These are phyloP conservation scores for Kurtzmaniella natalensis DNA, from an alignment of 1,139 yeast species.

Conservation along the genomic window DNA sequence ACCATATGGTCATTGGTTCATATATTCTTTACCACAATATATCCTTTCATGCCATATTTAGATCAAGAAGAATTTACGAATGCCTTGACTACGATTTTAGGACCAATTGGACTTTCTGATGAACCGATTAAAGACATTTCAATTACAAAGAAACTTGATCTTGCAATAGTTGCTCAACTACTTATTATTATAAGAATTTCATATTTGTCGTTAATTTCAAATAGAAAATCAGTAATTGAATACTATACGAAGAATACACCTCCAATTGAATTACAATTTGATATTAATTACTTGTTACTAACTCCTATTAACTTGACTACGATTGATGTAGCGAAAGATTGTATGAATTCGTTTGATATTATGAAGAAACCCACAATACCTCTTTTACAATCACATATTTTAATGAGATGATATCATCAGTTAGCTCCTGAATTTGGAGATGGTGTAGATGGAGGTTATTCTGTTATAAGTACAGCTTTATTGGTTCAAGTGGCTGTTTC, in stretches of 20 bases:
- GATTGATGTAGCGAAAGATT: constrained; percentile 24
- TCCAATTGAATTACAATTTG: constrained; percentile 9
- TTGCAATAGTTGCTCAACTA: constrained; percentile 29
- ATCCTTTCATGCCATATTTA: constrained; percentile 35
- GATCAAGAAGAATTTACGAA: constrained; percentile 25
- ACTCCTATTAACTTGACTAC: constrained; percentile 25
- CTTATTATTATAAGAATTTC: constrained; percentile 26
- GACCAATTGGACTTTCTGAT: constrained; percentile 20
- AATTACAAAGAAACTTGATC: constrained; percentile 28
- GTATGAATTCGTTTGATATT: constrained; percentile 24
- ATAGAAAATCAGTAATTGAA: constrained; percentile 25
- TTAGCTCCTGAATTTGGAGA: constrained; percentile 51
- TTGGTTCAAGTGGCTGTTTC: constrained; percentile 43
- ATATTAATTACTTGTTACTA: constrained; percentile 21
- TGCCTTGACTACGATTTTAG: constrained; percentile 21
- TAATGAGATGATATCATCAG: constrained; percentile 41
- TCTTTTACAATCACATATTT: constrained; percentile 30
- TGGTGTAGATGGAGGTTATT: constrained; percentile 40
- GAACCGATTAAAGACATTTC: constrained; percentile 16
- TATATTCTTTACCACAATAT: constrained; percentile 26
- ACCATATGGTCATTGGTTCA: constrained; percentile 30
- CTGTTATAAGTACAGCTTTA: constrained; percentile 38
- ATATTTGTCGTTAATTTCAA: constrained; percentile 31
- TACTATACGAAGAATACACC: constrained; percentile 12
- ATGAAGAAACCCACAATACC: constrained; percentile 20